phyloP scores from a whole-genome alignment of 345 rosid genomes.

The Dovyalis caffra region DNA sequence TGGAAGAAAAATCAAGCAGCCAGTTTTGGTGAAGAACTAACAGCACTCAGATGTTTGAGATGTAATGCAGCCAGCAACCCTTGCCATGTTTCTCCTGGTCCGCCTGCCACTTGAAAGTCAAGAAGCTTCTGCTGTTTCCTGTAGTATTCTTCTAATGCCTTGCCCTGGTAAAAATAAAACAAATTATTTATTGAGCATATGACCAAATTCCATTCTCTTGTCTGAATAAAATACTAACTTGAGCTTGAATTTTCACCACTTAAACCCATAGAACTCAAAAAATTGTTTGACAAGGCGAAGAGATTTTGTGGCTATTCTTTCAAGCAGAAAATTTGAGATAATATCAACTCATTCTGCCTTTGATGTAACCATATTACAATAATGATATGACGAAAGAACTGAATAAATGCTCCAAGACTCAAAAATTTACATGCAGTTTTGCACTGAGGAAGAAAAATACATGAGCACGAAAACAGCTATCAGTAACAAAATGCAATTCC shows the following conservation, averaged over 20 bases:
- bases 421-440: too few species aligned
- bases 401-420: too few species aligned
- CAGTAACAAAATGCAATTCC: too few species aligned
- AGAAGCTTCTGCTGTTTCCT: conserved; percentile 70
- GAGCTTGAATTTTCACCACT: background rate
- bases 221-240: background rate
- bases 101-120: conserved; percentile 61
- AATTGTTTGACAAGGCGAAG: background rate
- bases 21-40: conserved; percentile 17
- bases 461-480: too few species aligned
- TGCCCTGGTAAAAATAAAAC: conserved; percentile 48
- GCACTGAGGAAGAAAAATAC: too few species aligned
- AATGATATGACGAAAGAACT: too few species aligned
- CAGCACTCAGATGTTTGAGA: conserved; percentile 34
- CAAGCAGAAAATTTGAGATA: background rate
- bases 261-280: background rate
- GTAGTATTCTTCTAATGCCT: conserved; percentile 84
- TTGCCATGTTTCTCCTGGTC: conserved; percentile 78
- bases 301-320: background rate
- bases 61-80: conserved; percentile 79
- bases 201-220: background rate
- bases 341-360: too few species aligned
- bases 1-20: conserved; percentile 16
- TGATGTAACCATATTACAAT: too few species aligned
- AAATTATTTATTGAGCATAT: conserved; percentile 1